Conservation (phyloP, 2,329 filamentous ascomycete genomes). For the Fusarium chaquense region DNA sequence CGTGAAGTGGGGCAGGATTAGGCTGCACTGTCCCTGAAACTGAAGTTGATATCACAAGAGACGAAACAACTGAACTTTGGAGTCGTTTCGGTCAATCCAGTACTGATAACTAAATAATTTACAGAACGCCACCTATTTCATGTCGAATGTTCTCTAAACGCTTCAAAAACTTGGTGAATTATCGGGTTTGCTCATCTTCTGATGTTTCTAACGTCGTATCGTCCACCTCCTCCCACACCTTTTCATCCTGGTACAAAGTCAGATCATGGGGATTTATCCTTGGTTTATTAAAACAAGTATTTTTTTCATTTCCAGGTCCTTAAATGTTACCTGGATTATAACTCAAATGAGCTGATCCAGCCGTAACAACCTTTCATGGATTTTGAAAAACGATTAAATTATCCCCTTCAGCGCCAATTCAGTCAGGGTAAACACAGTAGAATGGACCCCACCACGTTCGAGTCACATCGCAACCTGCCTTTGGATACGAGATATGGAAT, state of each 20-base stretch:
- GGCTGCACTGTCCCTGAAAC: neutral
- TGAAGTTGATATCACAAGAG: neutral
- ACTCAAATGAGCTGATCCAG: neutral
- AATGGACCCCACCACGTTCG: neutral
- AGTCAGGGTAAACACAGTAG: neutral
- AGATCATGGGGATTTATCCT: neutral
- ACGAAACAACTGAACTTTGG: neutral
- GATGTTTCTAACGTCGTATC: neutral
- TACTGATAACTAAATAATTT: neutral
- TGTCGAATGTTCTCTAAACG: neutral
- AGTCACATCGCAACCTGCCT: neutral
- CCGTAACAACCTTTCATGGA: fast-evolving
- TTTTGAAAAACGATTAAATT: fast-evolving
- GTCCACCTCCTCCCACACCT: neutral
- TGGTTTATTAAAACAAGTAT: neutral
- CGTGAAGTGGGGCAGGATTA: neutral
- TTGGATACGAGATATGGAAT: neutral
- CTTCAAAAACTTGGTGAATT: neutral
- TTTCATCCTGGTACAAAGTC: neutral
- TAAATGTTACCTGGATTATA: neutral
- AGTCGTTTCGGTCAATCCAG: neutral
- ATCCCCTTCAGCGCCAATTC: fast-evolving
- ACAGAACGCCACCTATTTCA: too few relatives aligned
- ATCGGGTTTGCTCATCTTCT: fast-evolving
- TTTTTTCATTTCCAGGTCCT: neutral